These are phyloP conservation scores for Mucor indicus DNA, from an alignment of 371 early-diverging fungal species.

Conservation along the genomic window DNA sequence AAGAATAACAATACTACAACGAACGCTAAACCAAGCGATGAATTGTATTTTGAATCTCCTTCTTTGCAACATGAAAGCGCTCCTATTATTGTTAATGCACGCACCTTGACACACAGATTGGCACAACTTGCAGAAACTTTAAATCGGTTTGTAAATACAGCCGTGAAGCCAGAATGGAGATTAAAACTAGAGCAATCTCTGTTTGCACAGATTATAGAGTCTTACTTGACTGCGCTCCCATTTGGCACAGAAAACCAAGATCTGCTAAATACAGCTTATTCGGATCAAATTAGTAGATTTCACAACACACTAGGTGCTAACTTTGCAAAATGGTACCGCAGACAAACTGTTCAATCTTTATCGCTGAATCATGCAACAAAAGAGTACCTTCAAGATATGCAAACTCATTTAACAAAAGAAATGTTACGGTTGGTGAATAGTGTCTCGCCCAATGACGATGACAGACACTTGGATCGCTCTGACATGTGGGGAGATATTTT, in stretches of 20 bases:
- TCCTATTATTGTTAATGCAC: slow-evolving; percentile 29
- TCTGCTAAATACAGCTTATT: slow-evolving; percentile 46
- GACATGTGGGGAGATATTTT: slow-evolving; percentile 42
- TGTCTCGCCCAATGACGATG: too few relatives aligned
- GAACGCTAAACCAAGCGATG: background rate
- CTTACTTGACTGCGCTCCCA: slow-evolving; percentile 37
- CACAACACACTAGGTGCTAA: slow-evolving; percentile 43
- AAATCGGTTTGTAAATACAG: slow-evolving; percentile 26
- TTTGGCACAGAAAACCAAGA: slow-evolving; percentile 50
- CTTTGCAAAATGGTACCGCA: slow-evolving; percentile 50
- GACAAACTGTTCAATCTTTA: slow-evolving; percentile 48
- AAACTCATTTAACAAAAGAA: slow-evolving; percentile 23
- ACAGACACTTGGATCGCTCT: too few relatives aligned
- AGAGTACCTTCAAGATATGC: slow-evolving; percentile 36
- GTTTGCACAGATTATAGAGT: slow-evolving; percentile 28
- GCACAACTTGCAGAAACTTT: slow-evolving; percentile 33
- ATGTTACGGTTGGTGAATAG: slow-evolving; percentile 16
- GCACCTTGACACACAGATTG: slow-evolving; percentile 36
- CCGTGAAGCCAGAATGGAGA: slow-evolving; percentile 17
- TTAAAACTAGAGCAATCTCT: slow-evolving; percentile 31
- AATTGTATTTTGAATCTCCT: background rate
- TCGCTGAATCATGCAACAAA: slow-evolving; percentile 49
- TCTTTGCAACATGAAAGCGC: background rate
- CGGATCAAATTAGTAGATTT: slow-evolving; percentile 47
- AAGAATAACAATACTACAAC: background rate